Base-by-base conservation (phyloP, 2,329 filamentous ascomycete species). In the Coniochaeta sp. region DNA sequence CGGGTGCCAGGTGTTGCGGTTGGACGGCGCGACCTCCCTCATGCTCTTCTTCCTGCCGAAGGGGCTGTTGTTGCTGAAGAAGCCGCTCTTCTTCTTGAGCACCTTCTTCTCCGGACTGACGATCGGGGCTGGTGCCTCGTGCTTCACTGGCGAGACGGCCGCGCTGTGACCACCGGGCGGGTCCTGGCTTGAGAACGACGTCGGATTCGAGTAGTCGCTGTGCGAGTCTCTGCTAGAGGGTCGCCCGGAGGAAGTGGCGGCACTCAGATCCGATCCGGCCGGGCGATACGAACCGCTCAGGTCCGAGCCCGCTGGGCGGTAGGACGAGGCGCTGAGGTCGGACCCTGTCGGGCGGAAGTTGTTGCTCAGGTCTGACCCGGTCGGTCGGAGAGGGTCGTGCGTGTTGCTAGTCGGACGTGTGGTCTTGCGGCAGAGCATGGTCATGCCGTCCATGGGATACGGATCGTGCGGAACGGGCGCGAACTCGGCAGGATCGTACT, bases 21-120 rank as follows among this genome's bases (percentile, higher is more conserved):
- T 82, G 1, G 74, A 69, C 1, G 74, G 61, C 10, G 67, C 65
- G 7, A 79, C 68, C 52, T 91, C 90, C 68, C 91, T 93, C 59
- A 89, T 91, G 71, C 93, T 96, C 83, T 96, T 96, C 83, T 96
- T 96, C 59, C 93, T 86, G 34, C 93, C 84, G 78, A 99, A 99
- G 0, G 93, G 93, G 65, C 90, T 93, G 70, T 93, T 90, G 67
- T 91, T 92, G 72, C 93, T 91, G 77, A 99, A 96, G 75, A 98
- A 97, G 0, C 90, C 89, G 62, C 90, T 96, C 76, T 83, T 87
- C 73, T 85, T 85, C 75, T 87, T 87, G 58, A 82, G 80, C 17
- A 91, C 78, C 55, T 86, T 81, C 69, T 88, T 91, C 16, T 91
- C 87, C 14, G 84, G 81, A 12, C 76, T 79, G 50, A 76, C 75